These are phyloP conservation scores for Naganishia vaughanmartiniae DNA, from an alignment of 768 basidiomycete species.

Conservation along the genomic window DNA sequence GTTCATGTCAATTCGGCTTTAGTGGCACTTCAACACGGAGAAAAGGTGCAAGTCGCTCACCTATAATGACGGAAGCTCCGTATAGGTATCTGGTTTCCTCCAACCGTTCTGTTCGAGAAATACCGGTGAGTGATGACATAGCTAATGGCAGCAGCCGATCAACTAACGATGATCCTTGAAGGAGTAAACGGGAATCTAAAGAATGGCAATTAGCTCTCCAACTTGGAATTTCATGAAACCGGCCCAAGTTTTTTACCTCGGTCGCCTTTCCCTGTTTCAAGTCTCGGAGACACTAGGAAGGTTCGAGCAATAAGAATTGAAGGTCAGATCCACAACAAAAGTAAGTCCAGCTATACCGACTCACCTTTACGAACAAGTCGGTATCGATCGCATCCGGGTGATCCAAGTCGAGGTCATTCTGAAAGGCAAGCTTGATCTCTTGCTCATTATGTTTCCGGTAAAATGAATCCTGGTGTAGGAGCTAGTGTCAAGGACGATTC, in stretches of 20 bases:
- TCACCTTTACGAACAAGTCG: conserved; percentile 73
- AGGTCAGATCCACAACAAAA: not conserved
- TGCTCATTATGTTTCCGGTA: conserved; percentile 78
- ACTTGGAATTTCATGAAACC: not conserved
- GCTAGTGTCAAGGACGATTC: not conserved
- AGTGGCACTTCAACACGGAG: not conserved
- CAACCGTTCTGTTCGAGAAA: conserved; percentile 43
- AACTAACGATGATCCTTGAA: conserved; percentile 81
- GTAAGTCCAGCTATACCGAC: conserved; percentile 39
- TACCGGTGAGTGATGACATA: not conserved
- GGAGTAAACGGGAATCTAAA: conserved; percentile 90
- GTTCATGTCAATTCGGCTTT: not conserved
- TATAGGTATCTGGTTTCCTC: conserved; percentile 72
- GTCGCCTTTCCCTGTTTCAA: conserved; percentile 73
- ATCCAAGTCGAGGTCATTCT: conserved; percentile 63
- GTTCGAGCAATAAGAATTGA: not conserved
- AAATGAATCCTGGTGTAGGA: conserved; percentile 73
- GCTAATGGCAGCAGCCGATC: not conserved
- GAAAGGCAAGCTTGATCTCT: conserved; percentile 77
- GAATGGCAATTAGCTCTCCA: conserved; percentile 36
- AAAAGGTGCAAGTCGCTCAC: conserved; percentile 27
- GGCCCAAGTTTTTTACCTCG: conserved; percentile 39
- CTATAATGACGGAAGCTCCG: conserved; percentile 87
- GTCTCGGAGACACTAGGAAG: conserved; percentile 73
- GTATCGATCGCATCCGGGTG: conserved; percentile 92